A percentile compares a stretch with the other conserved stretches of the same genome.
Evolutionary conservation across 1,284 basidiomycete genomes (phyloP).

Genomic region (Leccinum fallax): DNA sequence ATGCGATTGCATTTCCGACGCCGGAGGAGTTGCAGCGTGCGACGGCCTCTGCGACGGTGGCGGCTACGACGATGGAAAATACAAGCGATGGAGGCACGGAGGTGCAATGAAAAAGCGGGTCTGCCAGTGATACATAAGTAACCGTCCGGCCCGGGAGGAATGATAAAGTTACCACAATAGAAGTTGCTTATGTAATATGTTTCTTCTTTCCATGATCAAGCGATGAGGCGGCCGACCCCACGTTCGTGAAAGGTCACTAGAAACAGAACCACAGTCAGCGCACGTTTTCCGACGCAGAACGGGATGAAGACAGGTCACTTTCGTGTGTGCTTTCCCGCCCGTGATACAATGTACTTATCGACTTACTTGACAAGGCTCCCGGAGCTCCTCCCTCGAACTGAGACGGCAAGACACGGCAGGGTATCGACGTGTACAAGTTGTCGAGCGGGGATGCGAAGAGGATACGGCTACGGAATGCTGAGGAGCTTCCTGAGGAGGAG

Average conservation of each 20-base stretch:
- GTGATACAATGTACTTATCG: neutral
- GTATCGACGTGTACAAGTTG: constrained; percentile 85
- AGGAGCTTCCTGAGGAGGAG: constrained; percentile 47
- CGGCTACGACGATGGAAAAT: constrained; percentile 4
- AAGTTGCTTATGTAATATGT: constrained; percentile 15
- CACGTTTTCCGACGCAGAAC: constrained; percentile 18
- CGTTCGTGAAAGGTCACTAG: constrained; percentile 38
- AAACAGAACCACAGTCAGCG: constrained; percentile 28
- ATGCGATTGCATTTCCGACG: constrained; percentile 25
- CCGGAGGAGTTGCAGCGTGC: constrained; percentile 27
- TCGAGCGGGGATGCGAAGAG: constrained; percentile 82
- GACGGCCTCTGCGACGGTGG: constrained; percentile 2
- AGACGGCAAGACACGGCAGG: constrained; percentile 77
- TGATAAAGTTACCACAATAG: neutral
- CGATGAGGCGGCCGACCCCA: constrained; percentile 45
- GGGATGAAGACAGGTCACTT: constrained; percentile 27
- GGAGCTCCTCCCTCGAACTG: constrained; percentile 83
- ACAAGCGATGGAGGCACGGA: constrained; percentile 9
- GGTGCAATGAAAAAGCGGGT: constrained; percentile 2
- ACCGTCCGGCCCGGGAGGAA: neutral
- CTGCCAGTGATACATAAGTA: constrained; percentile 14
- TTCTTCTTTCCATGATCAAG: constrained; percentile 44
- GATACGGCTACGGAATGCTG: constrained; percentile 61
- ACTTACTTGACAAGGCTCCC: constrained; percentile 52
- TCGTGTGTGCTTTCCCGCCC: constrained; percentile 16